Percentiles rank a stretch among this genome's conserved stretches.
phyloP scores from a whole-genome alignment of 1,284 basidiomycete genomes.

The Ceratobasidium sp. region DNA sequence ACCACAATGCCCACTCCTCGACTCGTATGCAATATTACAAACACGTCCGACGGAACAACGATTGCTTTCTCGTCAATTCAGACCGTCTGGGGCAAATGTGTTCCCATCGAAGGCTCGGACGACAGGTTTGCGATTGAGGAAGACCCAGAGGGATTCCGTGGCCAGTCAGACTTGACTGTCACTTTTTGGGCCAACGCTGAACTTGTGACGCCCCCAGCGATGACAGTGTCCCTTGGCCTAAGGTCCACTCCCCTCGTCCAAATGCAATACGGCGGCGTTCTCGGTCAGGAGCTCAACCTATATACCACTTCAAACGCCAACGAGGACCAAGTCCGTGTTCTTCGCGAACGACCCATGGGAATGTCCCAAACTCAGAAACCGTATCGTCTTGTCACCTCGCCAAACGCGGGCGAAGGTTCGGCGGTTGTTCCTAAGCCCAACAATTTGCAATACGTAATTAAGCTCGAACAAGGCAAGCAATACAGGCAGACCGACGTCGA shows the following conservation, averaged over 20 bases:
- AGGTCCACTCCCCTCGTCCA: not conserved
- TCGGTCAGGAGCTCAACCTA: not conserved
- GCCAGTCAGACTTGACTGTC: conserved; percentile 7
- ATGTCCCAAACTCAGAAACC: not conserved
- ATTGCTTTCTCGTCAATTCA: not conserved
- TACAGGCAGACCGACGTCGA: not conserved
- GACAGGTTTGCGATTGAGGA: conserved; percentile 4
- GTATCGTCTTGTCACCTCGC: not conserved
- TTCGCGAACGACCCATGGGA: not conserved
- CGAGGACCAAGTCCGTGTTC: not conserved
- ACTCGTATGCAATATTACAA: conserved; percentile 17
- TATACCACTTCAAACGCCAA: not conserved
- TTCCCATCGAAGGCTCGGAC: conserved; percentile 3
- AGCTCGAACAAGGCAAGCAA: not conserved
- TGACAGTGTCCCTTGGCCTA: conserved; percentile 5
- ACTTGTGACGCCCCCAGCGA: not conserved
- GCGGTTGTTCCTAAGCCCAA: not conserved
- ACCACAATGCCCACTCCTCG: not conserved
- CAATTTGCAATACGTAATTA: not conserved
- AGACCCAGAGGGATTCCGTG: conserved; percentile 2
- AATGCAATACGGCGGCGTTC: not conserved
- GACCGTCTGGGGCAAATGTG: conserved; percentile 20
- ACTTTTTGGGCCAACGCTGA: conserved; percentile 20
- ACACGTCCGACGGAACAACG: not conserved
- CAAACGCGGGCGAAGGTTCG: not conserved